phyloP scores from a whole-genome alignment of 306 rosid species.

The Rosa multiflora region DNA sequence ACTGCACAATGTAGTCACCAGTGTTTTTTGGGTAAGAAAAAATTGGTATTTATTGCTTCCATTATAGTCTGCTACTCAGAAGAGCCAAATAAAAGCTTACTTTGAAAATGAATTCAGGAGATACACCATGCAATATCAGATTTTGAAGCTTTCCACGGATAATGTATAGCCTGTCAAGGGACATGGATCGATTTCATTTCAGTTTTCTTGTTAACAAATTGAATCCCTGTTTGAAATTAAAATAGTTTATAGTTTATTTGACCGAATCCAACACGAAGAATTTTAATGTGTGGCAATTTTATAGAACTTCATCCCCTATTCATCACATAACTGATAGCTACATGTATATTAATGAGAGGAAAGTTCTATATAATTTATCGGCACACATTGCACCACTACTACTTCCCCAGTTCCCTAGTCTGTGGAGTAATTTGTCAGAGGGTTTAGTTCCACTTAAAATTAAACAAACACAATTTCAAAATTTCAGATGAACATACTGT shows the following conservation, averaged over 20 bases:
- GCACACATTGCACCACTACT: neutral
- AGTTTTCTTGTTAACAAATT: neutral
- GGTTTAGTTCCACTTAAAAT: neutral
- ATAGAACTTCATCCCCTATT: neutral
- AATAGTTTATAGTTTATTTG: neutral
- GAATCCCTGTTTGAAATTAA: neutral
- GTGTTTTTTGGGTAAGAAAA: neutral
- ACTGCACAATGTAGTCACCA: constrained; percentile 28
- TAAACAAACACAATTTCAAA: neutral
- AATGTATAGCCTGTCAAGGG: constrained; percentile 47
- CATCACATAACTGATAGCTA: neutral
- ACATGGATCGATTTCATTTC: neutral
- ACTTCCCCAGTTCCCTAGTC: neutral
- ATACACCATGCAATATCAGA: constrained; percentile 54
- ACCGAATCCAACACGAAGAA: neutral
- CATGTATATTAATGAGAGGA: neutral
- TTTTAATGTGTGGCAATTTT: neutral
- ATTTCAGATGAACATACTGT: constrained; percentile 47
- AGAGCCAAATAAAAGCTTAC: constrained; percentile 29
- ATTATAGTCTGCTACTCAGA: neutral
- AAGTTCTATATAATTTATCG: neutral
- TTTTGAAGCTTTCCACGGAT: constrained; percentile 67
- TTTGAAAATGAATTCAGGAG: constrained; percentile 57
- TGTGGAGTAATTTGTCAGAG: neutral
- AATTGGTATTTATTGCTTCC: neutral